Base-by-base conservation (phyloP, 257 asterid species). In the Thymus mandschuricus region DNA sequence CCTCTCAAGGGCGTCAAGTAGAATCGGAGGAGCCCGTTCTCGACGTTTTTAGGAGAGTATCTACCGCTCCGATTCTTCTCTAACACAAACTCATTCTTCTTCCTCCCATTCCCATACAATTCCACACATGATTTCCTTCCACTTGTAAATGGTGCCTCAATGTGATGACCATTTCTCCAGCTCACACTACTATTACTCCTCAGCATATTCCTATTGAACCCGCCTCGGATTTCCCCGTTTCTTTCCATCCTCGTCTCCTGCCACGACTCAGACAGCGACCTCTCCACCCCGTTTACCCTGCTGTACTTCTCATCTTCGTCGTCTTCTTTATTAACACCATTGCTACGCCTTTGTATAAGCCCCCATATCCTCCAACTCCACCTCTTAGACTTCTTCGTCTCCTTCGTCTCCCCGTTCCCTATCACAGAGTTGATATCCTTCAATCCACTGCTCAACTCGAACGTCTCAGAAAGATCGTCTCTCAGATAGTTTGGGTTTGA, bases 151-250 rank as follows among this genome's bases (percentile, higher is more conserved):
- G 94, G 79, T 3, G 80, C 90, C 13, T 87, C 90, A 29, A 77
- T 59, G 10, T 67, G 82, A 33, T 74, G 75, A 1, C 74, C 82
- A 28, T 83, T 80, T 71, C 97, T 85, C 89, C 97, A 87, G 77
- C 90, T 86, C 78, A 88, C 97, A 60, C 96, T 88, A 57, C 97
- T 91, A 45, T 91, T 88, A 77, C 94, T 91, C 71, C 97, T 68
- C 31, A 87, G 67, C 62, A 83, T 83, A 34, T 74, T 82, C 74
- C 90, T 73, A 50, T 81, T 76, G 30, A 84, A 70, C 10, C 86
- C 88, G 3, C 73, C 81, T 67, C 82, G 75, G 61, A 60, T 30
- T 29, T 84, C 89, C 13, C 66, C 76, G 30, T 81, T 79, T 44
- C 56, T 65, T 45, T 84, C 87, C 74, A 83, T 61, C 75, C 85